These are phyloP conservation scores for Neofusicoccum sp. DNA, from an alignment of 2,329 filamentous ascomycete genomes.

Conservation along the genomic window DNA sequence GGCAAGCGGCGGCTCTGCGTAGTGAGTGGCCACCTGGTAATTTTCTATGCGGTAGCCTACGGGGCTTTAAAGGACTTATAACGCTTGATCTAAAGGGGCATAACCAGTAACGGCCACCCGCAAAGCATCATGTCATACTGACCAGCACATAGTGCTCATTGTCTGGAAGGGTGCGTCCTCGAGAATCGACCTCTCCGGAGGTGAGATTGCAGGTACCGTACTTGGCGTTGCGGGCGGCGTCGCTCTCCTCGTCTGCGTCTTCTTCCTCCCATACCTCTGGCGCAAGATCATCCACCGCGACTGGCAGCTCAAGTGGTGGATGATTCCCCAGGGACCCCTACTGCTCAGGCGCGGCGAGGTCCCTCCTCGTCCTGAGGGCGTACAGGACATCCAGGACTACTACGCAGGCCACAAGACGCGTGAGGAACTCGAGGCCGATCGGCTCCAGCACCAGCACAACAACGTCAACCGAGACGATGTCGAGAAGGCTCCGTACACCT, in stretches of 20 bases:
- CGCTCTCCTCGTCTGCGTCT: constrained; percentile 50
- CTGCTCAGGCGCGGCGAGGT: constrained; percentile 46
- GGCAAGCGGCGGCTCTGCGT: no score
- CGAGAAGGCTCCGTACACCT: constrained; percentile 26
- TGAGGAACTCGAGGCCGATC: constrained; percentile 47
- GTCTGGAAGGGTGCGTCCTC: constrained; percentile 47
- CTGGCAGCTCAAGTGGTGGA: constrained; percentile 57
- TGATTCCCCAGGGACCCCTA: constrained; percentile 55
- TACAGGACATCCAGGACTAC: constrained; percentile 50
- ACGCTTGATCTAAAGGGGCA: no score
- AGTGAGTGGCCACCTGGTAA: no score
- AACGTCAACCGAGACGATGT: constrained; percentile 23
- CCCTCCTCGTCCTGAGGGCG: constrained; percentile 42
- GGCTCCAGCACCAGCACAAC: constrained; percentile 22
- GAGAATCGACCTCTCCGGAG: constrained; percentile 48
- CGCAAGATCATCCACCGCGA: constrained; percentile 60
- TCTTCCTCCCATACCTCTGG: constrained; percentile 61
- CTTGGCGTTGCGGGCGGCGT: constrained; percentile 53
- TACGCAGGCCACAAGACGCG: constrained; percentile 57
- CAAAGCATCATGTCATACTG: background rate
- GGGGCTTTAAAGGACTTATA: no score
- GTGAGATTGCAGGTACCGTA: constrained; percentile 54
- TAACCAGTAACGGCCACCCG: no score
- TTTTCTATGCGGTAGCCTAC: no score
- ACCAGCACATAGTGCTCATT: constrained; percentile 29